Base-by-base conservation (phyloP, 2,329 filamentous ascomycete genomes). In the Fusarium newnesense region DNA sequence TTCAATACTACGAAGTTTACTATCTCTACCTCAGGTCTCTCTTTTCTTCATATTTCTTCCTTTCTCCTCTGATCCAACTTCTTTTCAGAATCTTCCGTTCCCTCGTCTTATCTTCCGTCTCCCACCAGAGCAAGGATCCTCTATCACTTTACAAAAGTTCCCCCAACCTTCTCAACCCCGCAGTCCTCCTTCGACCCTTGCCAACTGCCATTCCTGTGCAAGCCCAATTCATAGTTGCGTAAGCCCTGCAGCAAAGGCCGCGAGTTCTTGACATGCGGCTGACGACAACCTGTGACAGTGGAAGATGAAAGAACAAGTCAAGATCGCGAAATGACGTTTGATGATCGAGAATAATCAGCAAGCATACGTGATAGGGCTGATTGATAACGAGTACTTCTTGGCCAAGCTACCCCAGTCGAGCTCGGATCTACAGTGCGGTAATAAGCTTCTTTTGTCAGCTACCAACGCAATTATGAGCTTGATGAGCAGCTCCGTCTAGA, bases 81-180 rank as follows among this genome's bases (percentile, higher is more conserved):
- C 39, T 65, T 26, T 30, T 19, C 11, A 24, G 32, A 28, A 36
- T 47, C 60, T 37, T 43, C 19, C 16, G 21, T 66, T 56, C 32
- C 40, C 39, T 62, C 56, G n/a, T 57, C 69, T 58, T 62, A 66
- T 70, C 67, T 71, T 34, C 34, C 49, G 37, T 40, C 43, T 56
- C 24, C 36, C 52, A 28, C 47, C 54, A 39, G 19, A 47, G 50
- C 69, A 73, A 70, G 54, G 60, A 67, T 75, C 57, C 61, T 61
- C 50, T 42, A 57, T 56, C 60, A 21, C n/a, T 32, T 36, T 40
- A 67, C 74, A 76, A 76, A 76, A 75, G 74, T 76, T 36, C 63
- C 63, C 54, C 49, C 39, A 50, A 47, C 50, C 59, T 58, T 56
- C 63, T 60, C 39, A 61, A 63, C 63, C 60, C 69, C 63, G 60